Base-by-base conservation (phyloP, 2,329 filamentous ascomycete genomes). In the Didymella lethalis region DNA sequence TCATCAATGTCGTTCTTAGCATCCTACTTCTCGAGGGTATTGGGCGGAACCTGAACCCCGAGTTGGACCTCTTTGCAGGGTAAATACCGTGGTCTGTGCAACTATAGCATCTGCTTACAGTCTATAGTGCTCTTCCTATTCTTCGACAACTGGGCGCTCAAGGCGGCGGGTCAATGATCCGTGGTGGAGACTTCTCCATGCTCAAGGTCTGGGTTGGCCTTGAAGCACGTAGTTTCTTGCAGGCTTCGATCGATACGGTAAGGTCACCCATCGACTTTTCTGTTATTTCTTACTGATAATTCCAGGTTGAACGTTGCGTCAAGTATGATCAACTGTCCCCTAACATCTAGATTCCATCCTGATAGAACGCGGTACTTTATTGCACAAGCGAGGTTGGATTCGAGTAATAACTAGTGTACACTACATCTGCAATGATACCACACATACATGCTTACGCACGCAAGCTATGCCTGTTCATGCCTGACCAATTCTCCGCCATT, bases 1-100 rank as follows among this genome's bases (percentile, higher is more conserved):
- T 98, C 74, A 93, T 99, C 74, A 99, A 99, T 73, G 95, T 99
- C 4, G 94, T 99, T 29, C 90, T 99, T 58, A 96, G 92, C 59
- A 97, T 98, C 52, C 81, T 99, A 32, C 83, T 99, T 2, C 83
- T 99, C 1, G 95, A 99, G 75, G 95, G 95, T 7, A 99, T 98
- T 70, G 95, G 95, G 0, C 86, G 95, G 61, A 92, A 84, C 59
- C 80, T 99, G 16, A 90, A 98, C 75, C 94, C 95, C 0, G 84
- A 94, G 52, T 82, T 97, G 46, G 95, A 99, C 78, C 82, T 99
- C 12, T 89, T 99, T 64, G 88, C 88, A 71, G 88, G 86, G 86
- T 88, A 72, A 75, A 82, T 77, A 11, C 10, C 7, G 38, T 16
- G 2, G 14, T 2, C 26, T 55, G 7, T 43, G 43, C 43, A 44